A percentile compares a stretch with the other conserved stretches of the same genome.
phyloP scores from a whole-genome alignment of 2,329 filamentous ascomycete species.

The Thielaviopsis punctulata region DNA sequence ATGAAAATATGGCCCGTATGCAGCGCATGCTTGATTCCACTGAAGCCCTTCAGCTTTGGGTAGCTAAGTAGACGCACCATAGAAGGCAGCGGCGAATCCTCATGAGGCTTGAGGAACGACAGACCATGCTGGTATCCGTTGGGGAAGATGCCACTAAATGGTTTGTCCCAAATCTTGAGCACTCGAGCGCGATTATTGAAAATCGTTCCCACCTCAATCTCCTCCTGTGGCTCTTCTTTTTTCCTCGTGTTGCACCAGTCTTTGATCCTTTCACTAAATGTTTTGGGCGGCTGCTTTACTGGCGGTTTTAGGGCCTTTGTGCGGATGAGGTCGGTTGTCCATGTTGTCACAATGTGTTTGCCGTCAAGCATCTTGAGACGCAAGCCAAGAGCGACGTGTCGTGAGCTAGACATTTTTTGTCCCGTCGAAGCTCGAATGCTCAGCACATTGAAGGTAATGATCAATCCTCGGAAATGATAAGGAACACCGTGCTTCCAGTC shows the following conservation, averaged over 20 bases:
- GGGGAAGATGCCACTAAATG: constrained; percentile 1
- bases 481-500: constrained; percentile 5
- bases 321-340: constrained; percentile 5
- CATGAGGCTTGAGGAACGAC: constrained; percentile 1
- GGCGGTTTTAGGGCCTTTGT: constrained; percentile 1
- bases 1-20: constrained; percentile 1
- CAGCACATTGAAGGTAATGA: constrained; percentile 5
- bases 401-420: neutral
- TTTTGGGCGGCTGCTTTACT: neutral
- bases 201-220: neutral
- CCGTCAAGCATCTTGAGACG: constrained; percentile 1
- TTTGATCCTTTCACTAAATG: neutral
- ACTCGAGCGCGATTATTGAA: neutral
- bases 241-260: neutral
- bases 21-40: constrained; percentile 1
- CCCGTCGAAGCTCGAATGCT: constrained; percentile 2
- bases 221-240: neutral
- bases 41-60: constrained; percentile 1
- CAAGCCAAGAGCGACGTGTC: constrained; percentile 1
- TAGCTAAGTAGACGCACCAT: neutral
- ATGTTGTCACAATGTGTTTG: constrained; percentile 3
- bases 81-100: neutral
- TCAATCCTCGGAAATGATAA: constrained; percentile 2
- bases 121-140: constrained; percentile 1
- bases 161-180: neutral